These are phyloP conservation scores for Mycogone perniciosa DNA, from an alignment of 2,329 filamentous ascomycete genomes.

Conservation along the genomic window DNA sequence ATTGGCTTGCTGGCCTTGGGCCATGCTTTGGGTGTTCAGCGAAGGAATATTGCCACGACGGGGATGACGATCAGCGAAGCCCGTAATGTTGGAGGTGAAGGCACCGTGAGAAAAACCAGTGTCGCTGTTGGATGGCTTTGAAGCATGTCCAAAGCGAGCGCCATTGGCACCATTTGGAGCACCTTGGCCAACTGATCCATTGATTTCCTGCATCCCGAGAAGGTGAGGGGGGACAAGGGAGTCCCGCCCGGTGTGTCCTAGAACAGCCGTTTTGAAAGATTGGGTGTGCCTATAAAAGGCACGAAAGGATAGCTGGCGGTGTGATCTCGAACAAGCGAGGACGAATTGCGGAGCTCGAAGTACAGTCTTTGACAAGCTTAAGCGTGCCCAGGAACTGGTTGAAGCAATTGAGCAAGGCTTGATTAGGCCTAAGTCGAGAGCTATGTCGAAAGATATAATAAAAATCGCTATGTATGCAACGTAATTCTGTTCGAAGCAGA, in stretches of 20 bases:
- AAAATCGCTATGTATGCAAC: slow-evolving; percentile 13
- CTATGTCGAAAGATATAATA: neutral
- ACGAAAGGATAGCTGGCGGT: slow-evolving; percentile 28
- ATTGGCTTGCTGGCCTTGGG: slow-evolving; percentile 30
- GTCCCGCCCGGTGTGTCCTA: slow-evolving; percentile 74
- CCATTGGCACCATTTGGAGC: slow-evolving; percentile 38
- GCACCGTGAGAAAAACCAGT: slow-evolving; percentile 91
- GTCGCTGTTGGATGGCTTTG: slow-evolving; percentile 76
- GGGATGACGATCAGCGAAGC: slow-evolving; percentile 81
- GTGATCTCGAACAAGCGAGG: neutral
- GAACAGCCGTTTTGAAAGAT: slow-evolving; percentile 72
- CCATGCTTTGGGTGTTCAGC: slow-evolving; percentile 78
- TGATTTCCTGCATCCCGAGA: slow-evolving; percentile 87
- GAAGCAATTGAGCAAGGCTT: neutral
- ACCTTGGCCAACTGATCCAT: slow-evolving; percentile 48
- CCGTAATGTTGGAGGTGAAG: slow-evolving; percentile 78
- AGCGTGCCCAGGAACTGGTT: neutral
- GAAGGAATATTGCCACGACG: slow-evolving; percentile 80
- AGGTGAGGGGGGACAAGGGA: slow-evolving; percentile 79
- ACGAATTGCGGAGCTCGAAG: neutral
- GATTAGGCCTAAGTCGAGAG: slow-evolving; percentile 1
- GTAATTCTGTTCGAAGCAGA: slow-evolving; percentile 10
- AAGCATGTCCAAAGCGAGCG: slow-evolving; percentile 65
- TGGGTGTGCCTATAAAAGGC: slow-evolving; percentile 50
- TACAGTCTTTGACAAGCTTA: neutral